phyloP scores from a whole-genome alignment of 208 protist species.

The Leishmania tarentolae region DNA sequence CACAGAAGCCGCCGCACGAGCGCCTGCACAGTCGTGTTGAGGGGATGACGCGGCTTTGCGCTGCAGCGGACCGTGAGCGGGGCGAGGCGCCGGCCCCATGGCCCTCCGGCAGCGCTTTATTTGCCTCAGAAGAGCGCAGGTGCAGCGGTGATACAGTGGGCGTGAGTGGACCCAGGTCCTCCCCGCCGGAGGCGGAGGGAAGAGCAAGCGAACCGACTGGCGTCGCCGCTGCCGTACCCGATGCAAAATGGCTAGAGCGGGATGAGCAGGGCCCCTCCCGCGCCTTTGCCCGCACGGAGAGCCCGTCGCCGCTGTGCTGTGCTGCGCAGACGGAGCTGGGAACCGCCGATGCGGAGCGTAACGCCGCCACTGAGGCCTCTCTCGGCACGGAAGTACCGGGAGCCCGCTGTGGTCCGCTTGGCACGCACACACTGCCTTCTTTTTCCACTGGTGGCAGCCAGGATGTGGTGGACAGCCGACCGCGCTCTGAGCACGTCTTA shows the following conservation, averaged over 20 bases:
- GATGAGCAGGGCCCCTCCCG: background rate
- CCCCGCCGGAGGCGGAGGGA: background rate
- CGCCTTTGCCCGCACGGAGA: constrained; percentile 16
- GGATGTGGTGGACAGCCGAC: background rate
- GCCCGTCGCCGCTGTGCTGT: constrained; percentile 13
- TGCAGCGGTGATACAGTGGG: background rate
- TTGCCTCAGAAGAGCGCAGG: background rate
- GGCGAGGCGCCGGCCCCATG: background rate
- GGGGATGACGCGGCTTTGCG: background rate
- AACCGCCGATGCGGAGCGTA: background rate
- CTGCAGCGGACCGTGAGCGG: background rate
- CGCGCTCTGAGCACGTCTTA: background rate
- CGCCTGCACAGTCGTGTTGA: background rate
- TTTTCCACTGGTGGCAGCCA: background rate
- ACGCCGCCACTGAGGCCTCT: background rate
- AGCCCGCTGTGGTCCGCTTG: background rate
- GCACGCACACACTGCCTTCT: background rate
- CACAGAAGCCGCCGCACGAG: background rate
- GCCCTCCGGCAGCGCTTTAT: background rate
- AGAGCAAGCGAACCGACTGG: background rate
- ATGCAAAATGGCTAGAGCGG: background rate
- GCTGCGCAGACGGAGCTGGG: background rate
- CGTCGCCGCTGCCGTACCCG: background rate
- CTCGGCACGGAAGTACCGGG: background rate
- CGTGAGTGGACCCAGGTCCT: background rate